Evolutionary conservation across 2,329 filamentous ascomycete species (phyloP).

Genomic region (Leptographium radiaticola): DNA sequence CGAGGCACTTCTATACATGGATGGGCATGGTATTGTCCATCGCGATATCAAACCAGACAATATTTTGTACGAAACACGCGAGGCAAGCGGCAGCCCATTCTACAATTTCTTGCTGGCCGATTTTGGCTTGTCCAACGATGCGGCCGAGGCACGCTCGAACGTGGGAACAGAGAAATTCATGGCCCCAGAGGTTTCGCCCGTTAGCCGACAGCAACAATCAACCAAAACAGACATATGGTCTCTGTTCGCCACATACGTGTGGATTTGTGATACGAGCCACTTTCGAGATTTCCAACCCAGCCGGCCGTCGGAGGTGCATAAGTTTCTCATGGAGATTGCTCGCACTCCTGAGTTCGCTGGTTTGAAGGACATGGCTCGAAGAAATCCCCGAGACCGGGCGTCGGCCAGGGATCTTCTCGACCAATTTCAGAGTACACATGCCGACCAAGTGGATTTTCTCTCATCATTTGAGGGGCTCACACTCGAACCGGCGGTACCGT

Average conservation of each 20-base stretch:
- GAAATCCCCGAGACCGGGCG: slow-evolving; percentile 1
- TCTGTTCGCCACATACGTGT: slow-evolving; percentile 18
- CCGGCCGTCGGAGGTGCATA: slow-evolving; percentile 7
- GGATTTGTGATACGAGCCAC: slow-evolving; percentile 10
- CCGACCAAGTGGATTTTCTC: background rate
- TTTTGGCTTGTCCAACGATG: slow-evolving; percentile 78
- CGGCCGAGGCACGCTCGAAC: slow-evolving; percentile 11
- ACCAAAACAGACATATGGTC: slow-evolving; percentile 19
- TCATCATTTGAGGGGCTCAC: too few relatives aligned
- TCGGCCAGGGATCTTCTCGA: background rate
- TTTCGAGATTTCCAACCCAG: slow-evolving; percentile 10
- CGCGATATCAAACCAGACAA: slow-evolving; percentile 97
- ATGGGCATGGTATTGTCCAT: slow-evolving; percentile 64
- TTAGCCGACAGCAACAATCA: slow-evolving; percentile 8
- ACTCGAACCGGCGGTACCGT: background rate
- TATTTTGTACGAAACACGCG: slow-evolving; percentile 63
- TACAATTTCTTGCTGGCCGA: slow-evolving; percentile 77
- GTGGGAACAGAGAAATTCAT: slow-evolving; percentile 17
- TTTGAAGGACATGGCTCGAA: background rate
- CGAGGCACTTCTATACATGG: slow-evolving; percentile 12
- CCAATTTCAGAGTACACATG: background rate
- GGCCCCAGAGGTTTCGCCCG: slow-evolving; percentile 16
- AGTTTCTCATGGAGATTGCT: slow-evolving; percentile 6
- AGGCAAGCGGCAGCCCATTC: slow-evolving; percentile 10
- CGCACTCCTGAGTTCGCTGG: background rate